phyloP scores from a whole-genome alignment of 257 asterid species.

The Petunia secreta region DNA sequence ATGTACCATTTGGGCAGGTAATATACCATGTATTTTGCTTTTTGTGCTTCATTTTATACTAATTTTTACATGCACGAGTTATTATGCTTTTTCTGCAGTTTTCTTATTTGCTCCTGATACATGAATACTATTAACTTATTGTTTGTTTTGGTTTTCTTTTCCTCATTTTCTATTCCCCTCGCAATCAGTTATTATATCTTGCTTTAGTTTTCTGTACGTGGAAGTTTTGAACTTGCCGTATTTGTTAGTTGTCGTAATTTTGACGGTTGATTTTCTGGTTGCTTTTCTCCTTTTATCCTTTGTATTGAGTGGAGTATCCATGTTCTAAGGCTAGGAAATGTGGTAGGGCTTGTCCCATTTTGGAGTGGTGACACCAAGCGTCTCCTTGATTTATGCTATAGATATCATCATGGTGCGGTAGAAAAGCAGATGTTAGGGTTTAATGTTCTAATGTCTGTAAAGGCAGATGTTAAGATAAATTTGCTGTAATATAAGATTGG shows the following conservation, averaged over 20 bases:
- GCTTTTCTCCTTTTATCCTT: conserved; percentile 6
- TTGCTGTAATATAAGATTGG: not conserved
- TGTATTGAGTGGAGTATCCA: conserved; percentile 4
- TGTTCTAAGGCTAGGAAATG: not conserved
- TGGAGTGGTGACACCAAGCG: conserved; percentile 18
- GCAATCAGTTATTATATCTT: not conserved
- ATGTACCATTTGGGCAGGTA: conserved; percentile 97
- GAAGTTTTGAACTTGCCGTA: not conserved
- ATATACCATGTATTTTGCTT: not conserved
- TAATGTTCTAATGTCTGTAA: not conserved
- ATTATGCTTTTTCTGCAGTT: not conserved
- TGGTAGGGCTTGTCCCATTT: not conserved
- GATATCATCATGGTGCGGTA: not conserved
- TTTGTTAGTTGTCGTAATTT: not conserved
- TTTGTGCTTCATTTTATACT: conserved; percentile 8
- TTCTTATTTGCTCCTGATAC: conserved; percentile 4
- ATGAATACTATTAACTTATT: not conserved
- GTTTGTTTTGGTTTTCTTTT: not conserved
- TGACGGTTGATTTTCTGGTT: not conserved
- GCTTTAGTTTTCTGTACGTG: not conserved
- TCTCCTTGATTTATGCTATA: not conserved
- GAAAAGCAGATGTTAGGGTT: not conserved
- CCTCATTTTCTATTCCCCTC: not conserved
- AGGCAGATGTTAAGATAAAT: not conserved
- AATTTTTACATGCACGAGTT: conserved; percentile 11